These are phyloP conservation scores for Hypericum androsaemum DNA, from an alignment of 345 rosid species.

Conservation along the genomic window DNA sequence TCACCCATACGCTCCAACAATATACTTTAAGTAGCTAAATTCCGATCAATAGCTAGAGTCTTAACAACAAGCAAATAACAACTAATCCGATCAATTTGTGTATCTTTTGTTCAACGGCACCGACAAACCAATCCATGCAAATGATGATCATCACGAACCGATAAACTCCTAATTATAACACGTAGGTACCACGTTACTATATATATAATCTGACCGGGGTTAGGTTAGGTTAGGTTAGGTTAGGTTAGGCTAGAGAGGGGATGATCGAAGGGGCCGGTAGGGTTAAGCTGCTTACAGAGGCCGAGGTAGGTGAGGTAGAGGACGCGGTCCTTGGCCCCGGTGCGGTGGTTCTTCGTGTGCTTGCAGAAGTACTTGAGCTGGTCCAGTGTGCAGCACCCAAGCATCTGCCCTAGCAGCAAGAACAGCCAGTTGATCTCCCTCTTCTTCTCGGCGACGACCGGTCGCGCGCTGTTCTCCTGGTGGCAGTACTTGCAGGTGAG, in stretches of 20 bases:
- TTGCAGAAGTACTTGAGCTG: conserved; percentile 86
- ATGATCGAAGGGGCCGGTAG: conserved; percentile 11
- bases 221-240: too few relatives aligned
- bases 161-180: too few relatives aligned
- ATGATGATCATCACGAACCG: too few relatives aligned
- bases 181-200: too few relatives aligned
- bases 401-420: conserved; percentile 57
- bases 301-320: conserved; percentile 55
- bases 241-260: neutral
- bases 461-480: conserved; percentile 45
- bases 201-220: too few relatives aligned
- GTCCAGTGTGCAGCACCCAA: conserved; percentile 60
- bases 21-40: too few relatives aligned
- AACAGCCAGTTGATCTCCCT: conserved; percentile 72
- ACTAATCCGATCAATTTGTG: too few relatives aligned
- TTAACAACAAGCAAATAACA: too few relatives aligned
- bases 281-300: conserved; percentile 62
- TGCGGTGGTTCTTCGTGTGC: conserved; percentile 59
- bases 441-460: conserved; percentile 44
- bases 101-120: too few relatives aligned
- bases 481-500: conserved; percentile 38
- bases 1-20: too few relatives aligned
- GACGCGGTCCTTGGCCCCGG: conserved; percentile 80
- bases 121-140: too few relatives aligned
- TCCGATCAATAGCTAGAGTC: too few relatives aligned